These are phyloP conservation scores for Porodaedalea pini DNA, from an alignment of 1,284 basidiomycete species.

Conservation along the genomic window DNA sequence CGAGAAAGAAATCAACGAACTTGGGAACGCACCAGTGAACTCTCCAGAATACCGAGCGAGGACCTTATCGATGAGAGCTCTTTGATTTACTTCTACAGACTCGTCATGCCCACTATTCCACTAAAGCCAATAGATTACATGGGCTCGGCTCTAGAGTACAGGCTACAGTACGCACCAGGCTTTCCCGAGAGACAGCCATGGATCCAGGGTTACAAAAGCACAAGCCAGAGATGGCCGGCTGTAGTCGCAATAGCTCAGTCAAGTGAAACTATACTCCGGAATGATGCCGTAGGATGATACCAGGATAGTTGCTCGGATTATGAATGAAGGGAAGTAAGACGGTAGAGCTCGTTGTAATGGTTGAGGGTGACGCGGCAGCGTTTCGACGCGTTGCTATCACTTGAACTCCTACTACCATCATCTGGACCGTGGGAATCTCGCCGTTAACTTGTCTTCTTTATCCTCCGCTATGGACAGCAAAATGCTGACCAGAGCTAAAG, in stretches of 20 bases:
- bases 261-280: too few species aligned
- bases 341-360: neutral
- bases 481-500: too few species aligned
- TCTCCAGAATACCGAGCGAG: slow-evolving; percentile 93
- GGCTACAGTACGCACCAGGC: slow-evolving; percentile 2
- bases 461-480: too few species aligned
- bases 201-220: too few species aligned
- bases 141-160: neutral
- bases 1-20: neutral
- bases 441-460: too few species aligned
- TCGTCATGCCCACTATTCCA: slow-evolving; percentile 76
- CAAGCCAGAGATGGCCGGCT: too few species aligned
- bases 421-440: too few species aligned
- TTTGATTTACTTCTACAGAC: slow-evolving; percentile 92
- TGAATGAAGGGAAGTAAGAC: too few species aligned
- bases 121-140: slow-evolving; percentile 31
- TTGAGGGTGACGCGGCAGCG: neutral
- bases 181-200: slow-evolving; percentile 16
- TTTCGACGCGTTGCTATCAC: neutral
- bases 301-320: too few species aligned
- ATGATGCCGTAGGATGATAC: too few species aligned
- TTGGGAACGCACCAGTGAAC: slow-evolving; percentile 61
- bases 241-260: too few species aligned
- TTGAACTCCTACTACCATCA: too few species aligned
- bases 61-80: slow-evolving; percentile 91